phyloP scores from a whole-genome alignment of 176 grass and related monocot species.

The Themeda triandra region DNA sequence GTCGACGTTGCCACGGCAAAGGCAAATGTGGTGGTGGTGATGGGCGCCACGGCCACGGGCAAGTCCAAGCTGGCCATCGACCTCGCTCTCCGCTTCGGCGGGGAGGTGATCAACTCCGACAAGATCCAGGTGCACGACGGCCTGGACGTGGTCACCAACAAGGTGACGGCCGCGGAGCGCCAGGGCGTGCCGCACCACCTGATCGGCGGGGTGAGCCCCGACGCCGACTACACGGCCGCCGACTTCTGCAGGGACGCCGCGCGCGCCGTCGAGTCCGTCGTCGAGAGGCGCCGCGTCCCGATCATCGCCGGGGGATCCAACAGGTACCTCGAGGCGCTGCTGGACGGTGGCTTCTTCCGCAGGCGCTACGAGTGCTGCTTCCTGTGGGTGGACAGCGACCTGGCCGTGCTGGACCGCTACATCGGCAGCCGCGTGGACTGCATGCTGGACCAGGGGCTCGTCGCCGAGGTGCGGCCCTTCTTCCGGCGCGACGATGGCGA shows the following conservation, averaged over 20 bases:
- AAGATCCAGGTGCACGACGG: conserved; percentile 85
- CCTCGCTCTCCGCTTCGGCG: conserved; percentile 55
- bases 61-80: conserved; percentile 84
- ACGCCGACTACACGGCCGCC: conserved; percentile 61
- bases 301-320: conserved; percentile 89
- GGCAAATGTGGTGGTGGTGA: conserved; percentile 62
- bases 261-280: conserved; percentile 29
- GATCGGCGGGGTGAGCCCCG: conserved; percentile 51
- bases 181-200: conserved; percentile 74
- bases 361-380: conserved; percentile 71
- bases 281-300: conserved; percentile 28
- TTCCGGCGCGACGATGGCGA: conserved; percentile 40
- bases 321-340: conserved; percentile 78
- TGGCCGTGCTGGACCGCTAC: conserved; percentile 51
- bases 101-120: conserved; percentile 81
- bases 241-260: conserved; percentile 59
- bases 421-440: conserved; percentile 76
- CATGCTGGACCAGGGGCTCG: conserved; percentile 42
- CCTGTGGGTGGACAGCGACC: conserved; percentile 83
- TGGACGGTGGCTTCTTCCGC: conserved; percentile 40
- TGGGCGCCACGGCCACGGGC: conserved; percentile 89
- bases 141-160: conserved; percentile 77
- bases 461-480: conserved; percentile 67
- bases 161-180: conserved; percentile 58
- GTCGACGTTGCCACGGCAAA: neutral